Base-by-base conservation (phyloP, 2,329 filamentous ascomycete species). In the Bipolaris sorokiniana region DNA sequence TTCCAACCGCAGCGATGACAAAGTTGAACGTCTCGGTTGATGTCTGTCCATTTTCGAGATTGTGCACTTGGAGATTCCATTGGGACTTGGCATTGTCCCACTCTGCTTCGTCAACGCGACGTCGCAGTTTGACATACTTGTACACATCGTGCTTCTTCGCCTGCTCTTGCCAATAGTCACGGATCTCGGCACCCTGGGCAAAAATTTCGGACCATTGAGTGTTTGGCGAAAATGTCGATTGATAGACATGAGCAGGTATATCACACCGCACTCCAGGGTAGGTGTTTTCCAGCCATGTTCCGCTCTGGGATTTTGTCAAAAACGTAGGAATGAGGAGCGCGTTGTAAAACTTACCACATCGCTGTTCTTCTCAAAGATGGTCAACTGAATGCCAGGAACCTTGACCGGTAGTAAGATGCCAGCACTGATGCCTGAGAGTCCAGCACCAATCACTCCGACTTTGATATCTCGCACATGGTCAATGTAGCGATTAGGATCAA, bases 401-500 rank as follows among this genome's bases (percentile, higher is more conserved):
- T 92, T 92, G 9, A 78, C 82, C 0, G 88, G 89, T 0, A 92
- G 77, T 7, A 91, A 74, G 7, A 87, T 81, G 0, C 88, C 89
- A 1, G 89, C 85, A 4, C 84, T 82, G 34, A 90, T 82, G 3
- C 88, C 88, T 0, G 85, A 75, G 0, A 90, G 74, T 0, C 88
- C 88, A 7, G 86, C 87, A 1, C 88, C 88, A 31, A 90, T 83
- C 0, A 90, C 81, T 0, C 82, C 84, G 1, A 89, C 86, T 47
- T 81, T 72, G 20, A 76, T 47, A 18, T 61, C 49, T n/a, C 67
- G 63, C 18, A 73, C 63, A 48, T 74, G 63, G 46, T 76, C 74
- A 18, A 76, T 70, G 46, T 46, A 64, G 15, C 62, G 71, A 9
- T 63, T 62, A 11, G 49, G 9, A 31, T 76, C 73, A 34, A 76